A percentile compares a stretch with the other conserved stretches of the same genome.
Conservation (phyloP, 441 rosid genomes). For the Adansonia madagascariensis region DNA sequence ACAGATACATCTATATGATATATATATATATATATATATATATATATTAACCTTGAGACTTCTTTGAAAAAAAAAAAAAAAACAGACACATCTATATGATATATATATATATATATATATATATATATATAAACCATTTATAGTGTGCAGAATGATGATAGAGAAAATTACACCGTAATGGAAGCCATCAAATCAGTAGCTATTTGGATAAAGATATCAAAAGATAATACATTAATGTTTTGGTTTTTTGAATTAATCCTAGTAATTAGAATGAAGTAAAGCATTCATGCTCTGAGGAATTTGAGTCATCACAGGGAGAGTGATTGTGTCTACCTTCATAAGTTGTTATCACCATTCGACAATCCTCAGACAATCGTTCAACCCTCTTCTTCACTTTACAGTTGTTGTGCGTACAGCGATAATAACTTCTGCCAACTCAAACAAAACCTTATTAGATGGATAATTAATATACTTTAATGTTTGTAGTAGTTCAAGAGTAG, state of each 20-base stretch:
- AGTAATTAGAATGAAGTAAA: constrained; percentile 58
- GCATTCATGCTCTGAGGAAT: constrained; percentile 79
- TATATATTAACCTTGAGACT: too few relatives aligned
- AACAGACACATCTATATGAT: too few relatives aligned
- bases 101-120: too few relatives aligned
- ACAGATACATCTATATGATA: too few relatives aligned
- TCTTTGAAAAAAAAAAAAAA: too few relatives aligned
- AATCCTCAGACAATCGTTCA: constrained; percentile 87
- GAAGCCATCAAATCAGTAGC: too few relatives aligned
- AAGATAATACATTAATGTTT: not conserved
- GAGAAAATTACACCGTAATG: too few relatives aligned
- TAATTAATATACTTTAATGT: not conserved
- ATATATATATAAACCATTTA: too few relatives aligned
- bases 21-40: too few relatives aligned
- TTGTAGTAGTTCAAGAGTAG: not conserved
- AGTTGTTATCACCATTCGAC: constrained; percentile 97
- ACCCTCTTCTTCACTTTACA: constrained; percentile 97
- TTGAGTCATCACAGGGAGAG: constrained; percentile 81
- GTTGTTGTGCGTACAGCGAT: constrained; percentile 81
- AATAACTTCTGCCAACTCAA: constrained; percentile 67
- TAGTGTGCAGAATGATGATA: too few relatives aligned
- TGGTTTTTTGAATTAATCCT: not conserved
- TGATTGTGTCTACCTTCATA: constrained; percentile 97
- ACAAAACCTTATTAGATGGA: not conserved
- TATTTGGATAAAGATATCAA: not conserved